A percentile compares a stretch with the other conserved stretches of the same genome.
Conservation (phyloP, 2,329 filamentous ascomycete genomes). For the Fusarium circinatum region DNA sequence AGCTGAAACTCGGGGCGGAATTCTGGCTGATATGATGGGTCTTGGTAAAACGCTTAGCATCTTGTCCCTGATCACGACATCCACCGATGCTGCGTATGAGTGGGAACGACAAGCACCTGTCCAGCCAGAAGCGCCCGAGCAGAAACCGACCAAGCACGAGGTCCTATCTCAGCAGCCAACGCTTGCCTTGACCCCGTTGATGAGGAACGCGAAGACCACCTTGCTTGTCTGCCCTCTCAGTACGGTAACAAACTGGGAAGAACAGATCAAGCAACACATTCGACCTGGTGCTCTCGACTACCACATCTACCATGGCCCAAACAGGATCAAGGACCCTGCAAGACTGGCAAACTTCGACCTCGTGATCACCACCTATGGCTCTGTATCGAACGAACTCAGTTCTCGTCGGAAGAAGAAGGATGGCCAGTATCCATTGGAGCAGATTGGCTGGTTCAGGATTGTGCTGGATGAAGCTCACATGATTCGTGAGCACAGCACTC, state of each 20-base stretch:
- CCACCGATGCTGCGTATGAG: conserved; percentile 67
- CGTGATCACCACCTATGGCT: conserved; percentile 93
- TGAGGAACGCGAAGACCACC: conserved; percentile 79
- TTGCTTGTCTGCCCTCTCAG: conserved; percentile 90
- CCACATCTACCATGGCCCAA: conserved; percentile 88
- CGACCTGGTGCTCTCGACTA: conserved; percentile 71
- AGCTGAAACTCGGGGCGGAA: conserved; percentile 75
- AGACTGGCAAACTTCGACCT: conserved; percentile 81
- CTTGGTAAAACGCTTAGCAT: conserved; percentile 90
- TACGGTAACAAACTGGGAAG: conserved; percentile 93
- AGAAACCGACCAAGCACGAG: conserved; percentile 50
- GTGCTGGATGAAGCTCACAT: conserved; percentile 95
- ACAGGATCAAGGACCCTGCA: conserved; percentile 74
- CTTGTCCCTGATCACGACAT: conserved; percentile 77
- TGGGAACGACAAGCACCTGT: conserved; percentile 69
- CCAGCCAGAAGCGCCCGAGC: conserved; percentile 57
- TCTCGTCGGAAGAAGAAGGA: conserved; percentile 69
- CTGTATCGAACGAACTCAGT: conserved; percentile 81
- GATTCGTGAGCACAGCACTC: conserved; percentile 85
- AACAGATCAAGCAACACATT: conserved; percentile 88
- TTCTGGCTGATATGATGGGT: conserved; percentile 89
- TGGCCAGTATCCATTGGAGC: conserved; percentile 73
- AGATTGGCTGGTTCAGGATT: conserved; percentile 91
- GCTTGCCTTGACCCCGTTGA: conserved; percentile 62
- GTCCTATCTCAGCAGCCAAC: conserved; percentile 49